Evolutionary conservation across 108 stramenopile genomes (phyloP).

Genomic region (Nitzschia inconspicua): DNA sequence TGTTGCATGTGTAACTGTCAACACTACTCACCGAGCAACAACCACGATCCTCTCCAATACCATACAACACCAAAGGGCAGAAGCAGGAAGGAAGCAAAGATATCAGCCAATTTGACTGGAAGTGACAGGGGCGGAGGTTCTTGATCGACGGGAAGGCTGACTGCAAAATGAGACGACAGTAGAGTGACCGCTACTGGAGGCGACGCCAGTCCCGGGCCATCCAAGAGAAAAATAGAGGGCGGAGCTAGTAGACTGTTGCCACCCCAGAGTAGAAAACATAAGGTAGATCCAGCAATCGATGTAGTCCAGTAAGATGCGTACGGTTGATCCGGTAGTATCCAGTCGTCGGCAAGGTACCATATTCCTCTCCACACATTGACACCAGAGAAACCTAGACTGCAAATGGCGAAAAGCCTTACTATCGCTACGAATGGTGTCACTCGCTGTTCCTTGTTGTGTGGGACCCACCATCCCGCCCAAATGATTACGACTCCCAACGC

Average conservation of each 20-base stretch:
- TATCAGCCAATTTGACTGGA: not conserved
- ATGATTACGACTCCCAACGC: slow-evolving; percentile 12
- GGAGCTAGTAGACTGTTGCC: slow-evolving; percentile 24
- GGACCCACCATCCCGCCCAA: slow-evolving; percentile 7
- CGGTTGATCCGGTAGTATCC: slow-evolving; percentile 15
- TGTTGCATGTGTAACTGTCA: no score
- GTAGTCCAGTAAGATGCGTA: slow-evolving; percentile 11
- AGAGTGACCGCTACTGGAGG: slow-evolving; percentile 31
- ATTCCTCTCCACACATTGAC: slow-evolving; percentile 25
- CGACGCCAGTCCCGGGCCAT: slow-evolving; percentile 22
- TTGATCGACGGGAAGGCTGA: slow-evolving; percentile 7
- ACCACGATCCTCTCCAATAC: slow-evolving; percentile 32
- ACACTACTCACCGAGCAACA: slow-evolving; percentile 19
- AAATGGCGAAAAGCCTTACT: slow-evolving; percentile 11
- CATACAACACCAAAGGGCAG: slow-evolving; percentile 25
- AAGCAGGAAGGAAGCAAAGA: slow-evolving; percentile 15
- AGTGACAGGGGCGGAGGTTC: not conserved
- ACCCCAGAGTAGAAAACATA: not conserved
- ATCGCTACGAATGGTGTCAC: not conserved
- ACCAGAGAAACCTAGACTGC: slow-evolving; percentile 14
- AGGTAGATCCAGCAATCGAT: slow-evolving; percentile 13
- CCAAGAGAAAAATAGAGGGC: slow-evolving; percentile 33
- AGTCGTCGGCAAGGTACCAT: slow-evolving; percentile 29
- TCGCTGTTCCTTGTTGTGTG: not conserved
- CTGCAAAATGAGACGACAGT: slow-evolving; percentile 8